phyloP scores from a whole-genome alignment of 108 stramenopile species.

The Cyclostephanos tholiformis region DNA sequence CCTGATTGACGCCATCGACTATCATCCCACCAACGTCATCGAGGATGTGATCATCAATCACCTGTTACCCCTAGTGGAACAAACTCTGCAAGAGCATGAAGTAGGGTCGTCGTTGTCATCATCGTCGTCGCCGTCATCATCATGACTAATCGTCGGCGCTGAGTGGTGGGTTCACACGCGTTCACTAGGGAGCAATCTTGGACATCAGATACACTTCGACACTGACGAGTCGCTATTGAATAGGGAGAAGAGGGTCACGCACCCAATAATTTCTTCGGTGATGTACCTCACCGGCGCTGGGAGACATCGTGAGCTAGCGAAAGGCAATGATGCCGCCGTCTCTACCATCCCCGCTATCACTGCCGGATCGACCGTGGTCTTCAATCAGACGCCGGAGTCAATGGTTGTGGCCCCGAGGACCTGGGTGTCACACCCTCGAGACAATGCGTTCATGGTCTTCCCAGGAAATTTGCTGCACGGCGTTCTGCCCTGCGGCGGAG shows the following conservation, averaged over 20 bases:
- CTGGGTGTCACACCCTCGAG: slow-evolving; percentile 59
- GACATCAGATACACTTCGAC: slow-evolving; percentile 89
- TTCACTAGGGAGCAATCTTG: slow-evolving; percentile 78
- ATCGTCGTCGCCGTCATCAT: background rate
- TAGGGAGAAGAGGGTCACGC: slow-evolving; percentile 64
- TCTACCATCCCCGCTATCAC: background rate
- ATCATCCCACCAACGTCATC: slow-evolving; percentile 55
- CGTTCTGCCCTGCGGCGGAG: slow-evolving; percentile 80
- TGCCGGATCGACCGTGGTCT: slow-evolving; percentile 80
- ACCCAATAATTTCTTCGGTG: slow-evolving; percentile 80
- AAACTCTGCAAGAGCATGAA: slow-evolving; percentile 36
- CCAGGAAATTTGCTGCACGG: slow-evolving; percentile 87
- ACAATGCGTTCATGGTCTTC: slow-evolving; percentile 75
- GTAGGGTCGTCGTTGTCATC: background rate
- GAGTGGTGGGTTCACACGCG: slow-evolving; percentile 91
- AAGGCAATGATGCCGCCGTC: background rate
- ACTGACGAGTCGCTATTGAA: slow-evolving; percentile 82
- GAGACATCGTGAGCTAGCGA: background rate
- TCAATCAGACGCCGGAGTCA: slow-evolving; percentile 80
- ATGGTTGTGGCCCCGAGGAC: slow-evolving; percentile 49
- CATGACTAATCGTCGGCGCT: slow-evolving; percentile 54
- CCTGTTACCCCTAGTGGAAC: slow-evolving; percentile 68
- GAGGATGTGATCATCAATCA: slow-evolving; percentile 76
- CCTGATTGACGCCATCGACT: slow-evolving; percentile 24
- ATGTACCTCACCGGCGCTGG: slow-evolving; percentile 74